phyloP scores from a whole-genome alignment of 2,329 filamentous ascomycete genomes.

The Mariannaea elegans region DNA sequence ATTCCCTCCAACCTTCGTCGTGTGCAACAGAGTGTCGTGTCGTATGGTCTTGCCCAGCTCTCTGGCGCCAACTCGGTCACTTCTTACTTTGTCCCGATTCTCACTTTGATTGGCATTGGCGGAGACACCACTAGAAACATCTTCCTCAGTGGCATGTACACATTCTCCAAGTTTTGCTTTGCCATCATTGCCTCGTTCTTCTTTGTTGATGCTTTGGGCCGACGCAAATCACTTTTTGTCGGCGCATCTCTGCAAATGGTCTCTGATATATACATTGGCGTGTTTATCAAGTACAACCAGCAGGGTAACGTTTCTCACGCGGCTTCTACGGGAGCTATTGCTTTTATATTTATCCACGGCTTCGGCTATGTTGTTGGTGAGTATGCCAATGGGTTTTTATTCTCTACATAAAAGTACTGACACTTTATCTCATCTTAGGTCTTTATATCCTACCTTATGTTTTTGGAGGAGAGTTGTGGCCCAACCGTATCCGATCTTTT shows the following conservation, averaged over 20 bases:
- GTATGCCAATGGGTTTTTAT: background rate
- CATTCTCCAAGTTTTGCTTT: slow-evolving; percentile 53
- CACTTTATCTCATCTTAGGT: slow-evolving; percentile 20
- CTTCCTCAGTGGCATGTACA: slow-evolving; percentile 54
- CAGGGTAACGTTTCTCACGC: slow-evolving; percentile 31
- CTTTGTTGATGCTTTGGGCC: slow-evolving; percentile 54
- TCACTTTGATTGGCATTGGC: slow-evolving; percentile 42
- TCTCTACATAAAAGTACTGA: too few species aligned
- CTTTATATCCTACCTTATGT: slow-evolving; percentile 53
- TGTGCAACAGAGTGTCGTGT: slow-evolving; percentile 48
- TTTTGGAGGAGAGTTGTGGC: slow-evolving; percentile 55
- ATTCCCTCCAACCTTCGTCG: slow-evolving; percentile 50
- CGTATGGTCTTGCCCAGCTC: slow-evolving; percentile 52
- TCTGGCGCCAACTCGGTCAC: slow-evolving; percentile 55
- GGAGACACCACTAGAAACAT: slow-evolving; percentile 43
- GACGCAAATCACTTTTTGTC: slow-evolving; percentile 48
- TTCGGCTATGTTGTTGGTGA: slow-evolving; percentile 52
- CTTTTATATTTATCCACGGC: slow-evolving; percentile 54
- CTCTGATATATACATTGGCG: slow-evolving; percentile 51
- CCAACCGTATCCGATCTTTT: slow-evolving; percentile 55
- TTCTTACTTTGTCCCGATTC: slow-evolving; percentile 53
- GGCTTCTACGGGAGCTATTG: slow-evolving; percentile 51
- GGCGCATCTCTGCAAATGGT: slow-evolving; percentile 48
- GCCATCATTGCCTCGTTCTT: slow-evolving; percentile 53
- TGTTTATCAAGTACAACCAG: slow-evolving; percentile 49